These are phyloP conservation scores for Balakata baccata DNA, from an alignment of 345 rosid species.

Conservation along the genomic window DNA sequence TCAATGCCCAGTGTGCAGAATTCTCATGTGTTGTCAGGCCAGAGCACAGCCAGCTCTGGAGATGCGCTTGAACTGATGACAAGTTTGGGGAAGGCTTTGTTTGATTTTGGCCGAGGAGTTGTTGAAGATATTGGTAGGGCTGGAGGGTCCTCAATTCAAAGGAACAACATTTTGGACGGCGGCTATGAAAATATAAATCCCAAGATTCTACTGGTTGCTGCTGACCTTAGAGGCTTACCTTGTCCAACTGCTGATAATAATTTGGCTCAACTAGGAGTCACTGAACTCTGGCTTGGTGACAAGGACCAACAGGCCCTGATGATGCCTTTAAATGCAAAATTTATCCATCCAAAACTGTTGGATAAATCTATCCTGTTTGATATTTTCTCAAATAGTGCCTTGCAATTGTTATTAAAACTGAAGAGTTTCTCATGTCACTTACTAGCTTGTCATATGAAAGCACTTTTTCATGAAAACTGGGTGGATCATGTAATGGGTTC, in stretches of 20 bases:
- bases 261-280: conserved; percentile 56
- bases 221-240: conserved; percentile 74
- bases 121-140: conserved; percentile 87
- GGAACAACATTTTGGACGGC: conserved; percentile 31
- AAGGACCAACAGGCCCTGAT: conserved; percentile 76
- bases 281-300: conserved; percentile 85
- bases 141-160: conserved; percentile 45
- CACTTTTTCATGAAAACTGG: conserved; percentile 74
- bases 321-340: conserved; percentile 68
- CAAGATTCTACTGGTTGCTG: conserved; percentile 45
- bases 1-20: conserved; percentile 30
- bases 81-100: conserved; percentile 80
- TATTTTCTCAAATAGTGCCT: conserved; percentile 50
- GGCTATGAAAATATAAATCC: conserved; percentile 42
- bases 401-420: conserved; percentile 55
- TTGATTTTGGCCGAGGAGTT: conserved; percentile 88
- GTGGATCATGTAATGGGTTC: conserved; percentile 63
- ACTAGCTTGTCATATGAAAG: conserved; percentile 69
- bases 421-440: conserved; percentile 65
- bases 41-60: conserved; percentile 60
- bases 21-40: conserved; percentile 34
- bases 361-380: conserved; percentile 64
- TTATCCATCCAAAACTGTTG: conserved; percentile 70
- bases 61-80: conserved; percentile 96
- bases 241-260: conserved; percentile 81